Conservation (phyloP, 306 rosid genomes). For the Adenanthera pavonina region DNA sequence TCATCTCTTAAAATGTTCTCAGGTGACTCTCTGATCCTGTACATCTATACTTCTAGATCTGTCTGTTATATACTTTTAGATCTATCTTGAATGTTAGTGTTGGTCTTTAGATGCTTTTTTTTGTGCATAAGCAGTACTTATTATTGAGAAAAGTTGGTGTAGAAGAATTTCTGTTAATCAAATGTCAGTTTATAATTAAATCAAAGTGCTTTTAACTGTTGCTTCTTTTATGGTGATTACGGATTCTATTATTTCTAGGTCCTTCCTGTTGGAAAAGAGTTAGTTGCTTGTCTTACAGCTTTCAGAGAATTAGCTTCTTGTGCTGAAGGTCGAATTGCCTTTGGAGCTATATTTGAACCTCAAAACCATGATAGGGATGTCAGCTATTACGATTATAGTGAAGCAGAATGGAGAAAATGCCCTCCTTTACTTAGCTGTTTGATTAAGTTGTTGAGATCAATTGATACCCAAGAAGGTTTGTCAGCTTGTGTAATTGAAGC, state of each 20-base stretch:
- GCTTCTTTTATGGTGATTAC: conserved; percentile 31
- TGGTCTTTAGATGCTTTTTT: conserved; percentile 32
- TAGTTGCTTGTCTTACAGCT: conserved; percentile 79
- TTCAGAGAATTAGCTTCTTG: conserved; percentile 76
- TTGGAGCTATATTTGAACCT: conserved; percentile 57
- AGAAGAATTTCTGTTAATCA: conserved; percentile 7
- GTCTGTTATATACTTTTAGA: conserved; percentile 12
- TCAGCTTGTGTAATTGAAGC: conserved; percentile 65
- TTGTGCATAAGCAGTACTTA: conserved; percentile 11
- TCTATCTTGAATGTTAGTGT: conserved; percentile 31
- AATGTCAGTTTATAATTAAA: conserved; percentile 14
- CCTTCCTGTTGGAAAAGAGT: conserved; percentile 88
- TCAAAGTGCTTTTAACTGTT: conserved; percentile 23
- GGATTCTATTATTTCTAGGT: conserved; percentile 61
- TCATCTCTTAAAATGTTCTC: conserved; percentile 68
- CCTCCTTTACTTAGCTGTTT: conserved; percentile 87
- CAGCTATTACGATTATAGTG: conserved; percentile 47
- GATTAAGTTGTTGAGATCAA: conserved; percentile 68
- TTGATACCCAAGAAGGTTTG: conserved; percentile 61
- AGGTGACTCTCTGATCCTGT: conserved; percentile 64
- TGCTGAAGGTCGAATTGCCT: conserved; percentile 70
- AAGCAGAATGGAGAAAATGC: conserved; percentile 66
- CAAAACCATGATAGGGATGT: conserved; percentile 56
- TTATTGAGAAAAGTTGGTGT: conserved; percentile 24
- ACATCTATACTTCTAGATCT: conserved; percentile 24